phyloP scores from a whole-genome alignment of 78 protist genomes.

The slime mould (Dictyostelium discoideum) region dicty_2.7 NC_007088.5:214001-214500 shows the following conservation, averaged over 20 bases:
- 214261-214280: slow-evolving; percentile 73
- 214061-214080: background rate
- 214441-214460: slow-evolving; percentile 6
- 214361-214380: slow-evolving; percentile 88
- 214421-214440: slow-evolving; percentile 64
- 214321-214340: slow-evolving; percentile 93
- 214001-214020: background rate
- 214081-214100: no score
- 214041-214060: background rate
- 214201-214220: slow-evolving; percentile 52
- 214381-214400: slow-evolving; percentile 92
- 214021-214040: background rate
- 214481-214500: background rate
- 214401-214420: slow-evolving; percentile 88
- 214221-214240: slow-evolving; percentile 82
- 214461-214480: slow-evolving; percentile 33
- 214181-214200: slow-evolving; percentile 75
- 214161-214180: slow-evolving; percentile 81
- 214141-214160: slow-evolving; percentile 82
- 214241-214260: slow-evolving; percentile 30
- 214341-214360: slow-evolving; percentile 68
- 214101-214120: slow-evolving; percentile 77
- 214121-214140: slow-evolving; percentile 77
- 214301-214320: slow-evolving; percentile 79
- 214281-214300: slow-evolving; percentile 86